These are phyloP conservation scores for Phytophthora sp. DNA, from an alignment of 352 stramenopile genomes.

Conservation along the genomic window DNA sequence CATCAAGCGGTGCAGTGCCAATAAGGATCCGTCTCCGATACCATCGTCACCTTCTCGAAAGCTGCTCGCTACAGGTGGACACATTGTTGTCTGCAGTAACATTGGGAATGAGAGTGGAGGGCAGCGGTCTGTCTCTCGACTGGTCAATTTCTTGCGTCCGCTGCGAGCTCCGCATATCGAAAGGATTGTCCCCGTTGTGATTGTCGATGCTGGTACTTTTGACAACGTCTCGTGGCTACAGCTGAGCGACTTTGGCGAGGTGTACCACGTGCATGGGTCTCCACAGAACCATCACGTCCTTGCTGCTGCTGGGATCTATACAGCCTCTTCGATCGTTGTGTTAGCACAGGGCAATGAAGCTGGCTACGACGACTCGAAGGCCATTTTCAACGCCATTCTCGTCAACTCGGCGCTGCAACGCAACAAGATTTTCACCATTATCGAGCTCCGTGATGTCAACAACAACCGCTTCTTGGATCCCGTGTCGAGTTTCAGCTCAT, in stretches of 20 bases:
- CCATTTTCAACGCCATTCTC: slow-evolving; percentile 88
- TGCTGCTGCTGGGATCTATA: slow-evolving; percentile 77
- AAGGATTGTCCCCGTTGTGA: slow-evolving; percentile 66
- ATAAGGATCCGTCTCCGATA: slow-evolving; percentile 35
- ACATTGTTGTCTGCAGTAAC: slow-evolving; percentile 88
- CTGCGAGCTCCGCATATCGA: slow-evolving; percentile 77
- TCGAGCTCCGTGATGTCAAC: slow-evolving; percentile 83
- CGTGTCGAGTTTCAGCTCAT: slow-evolving; percentile 65
- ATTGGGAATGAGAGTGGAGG: slow-evolving; percentile 64
- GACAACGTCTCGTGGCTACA: slow-evolving; percentile 73
- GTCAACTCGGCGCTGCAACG: slow-evolving; percentile 73
- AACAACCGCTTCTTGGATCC: slow-evolving; percentile 87
- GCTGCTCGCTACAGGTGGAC: slow-evolving; percentile 56
- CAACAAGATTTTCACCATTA: slow-evolving; percentile 83
- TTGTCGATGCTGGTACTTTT: slow-evolving; percentile 76
- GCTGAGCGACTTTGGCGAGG: slow-evolving; percentile 66
- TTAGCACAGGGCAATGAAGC: slow-evolving; percentile 76
- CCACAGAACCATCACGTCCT: slow-evolving; percentile 78
- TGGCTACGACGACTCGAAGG: slow-evolving; percentile 84
- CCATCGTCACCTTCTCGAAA: slow-evolving; percentile 48
- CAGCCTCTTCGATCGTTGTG: slow-evolving; percentile 80
- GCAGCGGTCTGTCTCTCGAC: slow-evolving; percentile 59
- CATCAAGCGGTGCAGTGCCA: slow-evolving; percentile 51
- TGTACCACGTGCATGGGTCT: slow-evolving; percentile 84
- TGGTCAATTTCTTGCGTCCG: slow-evolving; percentile 81